phyloP scores from a whole-genome alignment of 768 basidiomycete genomes.

The Arthromyces matolae region DNA sequence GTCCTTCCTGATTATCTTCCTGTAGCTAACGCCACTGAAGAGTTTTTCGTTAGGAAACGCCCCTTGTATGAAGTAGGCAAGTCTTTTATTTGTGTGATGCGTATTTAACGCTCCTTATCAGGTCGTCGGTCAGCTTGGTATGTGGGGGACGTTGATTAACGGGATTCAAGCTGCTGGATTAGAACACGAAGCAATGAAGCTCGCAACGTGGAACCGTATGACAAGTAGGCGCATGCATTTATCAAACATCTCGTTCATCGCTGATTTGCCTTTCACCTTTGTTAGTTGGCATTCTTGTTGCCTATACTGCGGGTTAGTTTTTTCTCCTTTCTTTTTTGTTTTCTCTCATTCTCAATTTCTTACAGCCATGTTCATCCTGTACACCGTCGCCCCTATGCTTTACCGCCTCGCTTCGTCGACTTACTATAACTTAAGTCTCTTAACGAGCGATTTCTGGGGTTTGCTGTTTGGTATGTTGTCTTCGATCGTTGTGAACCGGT shows the following conservation, averaged over 20 bases:
- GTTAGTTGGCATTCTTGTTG: conserved; percentile 43
- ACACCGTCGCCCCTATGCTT: conserved; percentile 80
- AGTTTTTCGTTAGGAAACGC: conserved; percentile 75
- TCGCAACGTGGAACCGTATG: conserved; percentile 67
- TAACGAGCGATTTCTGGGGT: conserved; percentile 89
- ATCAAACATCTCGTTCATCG: conserved; percentile 6
- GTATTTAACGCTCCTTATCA: conserved; percentile 14
- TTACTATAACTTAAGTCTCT: conserved; percentile 79
- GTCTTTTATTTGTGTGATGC: background rate
- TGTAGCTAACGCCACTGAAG: conserved; percentile 83
- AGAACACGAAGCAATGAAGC: conserved; percentile 64
- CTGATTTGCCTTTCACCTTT: background rate
- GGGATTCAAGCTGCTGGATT: conserved; percentile 73
- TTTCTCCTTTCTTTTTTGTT: background rate
- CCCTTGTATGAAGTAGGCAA: conserved; percentile 69
- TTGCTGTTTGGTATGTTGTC: conserved; percentile 61
- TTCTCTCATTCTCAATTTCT: background rate
- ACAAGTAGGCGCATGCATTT: conserved; percentile 45
- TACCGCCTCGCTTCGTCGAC: conserved; percentile 85
- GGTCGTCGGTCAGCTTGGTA: conserved; percentile 83
- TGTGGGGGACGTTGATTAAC: conserved; percentile 81
- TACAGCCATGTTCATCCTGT: conserved; percentile 78
- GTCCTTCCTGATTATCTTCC: background rate
- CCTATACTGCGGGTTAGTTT: conserved; percentile 34
- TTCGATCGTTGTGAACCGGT: conserved; percentile 3